Base-by-base conservation (phyloP, 2,329 filamentous ascomycete genomes). In the Pseudogymnoascus sp. region DNA sequence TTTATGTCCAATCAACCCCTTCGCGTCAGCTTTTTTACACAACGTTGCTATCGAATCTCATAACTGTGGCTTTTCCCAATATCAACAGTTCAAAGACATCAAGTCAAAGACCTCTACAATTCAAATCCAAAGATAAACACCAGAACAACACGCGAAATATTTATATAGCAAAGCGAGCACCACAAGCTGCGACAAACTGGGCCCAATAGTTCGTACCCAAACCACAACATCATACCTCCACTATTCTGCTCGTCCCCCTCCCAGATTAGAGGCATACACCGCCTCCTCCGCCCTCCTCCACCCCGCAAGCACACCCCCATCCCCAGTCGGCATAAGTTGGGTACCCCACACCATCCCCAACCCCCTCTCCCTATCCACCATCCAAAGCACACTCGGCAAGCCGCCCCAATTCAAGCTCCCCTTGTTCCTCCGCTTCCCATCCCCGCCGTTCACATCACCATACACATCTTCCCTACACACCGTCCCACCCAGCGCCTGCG, bases 401-500 rank as follows among this genome's bases (percentile, higher is more conserved):
- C 84, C 88, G 35, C 99, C 92, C 66, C 94, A 94, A 6, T 95
- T 78, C 90, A 92, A 96, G 78, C 99, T 94, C 82, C 93, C 95
- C n/a, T 80, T 77, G 26, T 84, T 89, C 59, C 99, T 82, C 66
- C 83, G 84, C 75, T 99, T 94, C 31, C 94, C 94, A 91, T 92
- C 65, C 97, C 80, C 29, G 99, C 94, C 61, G 91, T 96, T 61
- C 97, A 82, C 64, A 97, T 91, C 94, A 99, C 99, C 68, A 92
- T 97, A 74, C 97, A 84, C 94, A 99, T 99, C 80, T 97, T 99
- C 72, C 94, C 11, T 97, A 86, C 76, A 99, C 93, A 3, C 94
- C 94, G 3, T 97, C 79, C 37, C 93, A 94, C 61, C 94, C 94
- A 72, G 91, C 97, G 3, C 87, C 84, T 1, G 91, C 89, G 72